Evolutionary conservation across 2,329 filamentous ascomycete species (phyloP).

Genomic region (Malbranchea cinnamomea): DNA sequence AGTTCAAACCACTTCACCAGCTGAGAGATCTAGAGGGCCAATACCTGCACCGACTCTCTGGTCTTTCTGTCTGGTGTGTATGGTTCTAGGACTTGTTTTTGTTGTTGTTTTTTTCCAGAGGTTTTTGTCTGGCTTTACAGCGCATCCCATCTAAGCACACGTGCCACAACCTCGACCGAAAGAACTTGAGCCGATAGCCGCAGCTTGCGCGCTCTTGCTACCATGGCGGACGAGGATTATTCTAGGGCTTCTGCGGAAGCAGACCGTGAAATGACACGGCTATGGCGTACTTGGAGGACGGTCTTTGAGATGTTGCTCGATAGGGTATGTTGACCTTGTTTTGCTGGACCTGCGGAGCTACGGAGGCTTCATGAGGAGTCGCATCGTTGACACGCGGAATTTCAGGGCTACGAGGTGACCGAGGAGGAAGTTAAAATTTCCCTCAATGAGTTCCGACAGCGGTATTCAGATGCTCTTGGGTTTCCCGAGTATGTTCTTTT

Average conservation of each 20-base stretch:
- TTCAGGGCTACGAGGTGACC: constrained; percentile 82
- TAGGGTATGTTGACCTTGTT: constrained; percentile 44
- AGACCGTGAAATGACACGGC: constrained; percentile 39
- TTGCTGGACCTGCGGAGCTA: constrained; percentile 4
- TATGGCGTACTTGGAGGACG: constrained; percentile 91
- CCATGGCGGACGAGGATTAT: constrained; percentile 26
- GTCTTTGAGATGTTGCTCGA: constrained; percentile 91
- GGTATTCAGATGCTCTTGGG: constrained; percentile 60
- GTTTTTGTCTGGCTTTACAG: no score
- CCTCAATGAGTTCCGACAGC: constrained; percentile 61
- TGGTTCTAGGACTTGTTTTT: no score
- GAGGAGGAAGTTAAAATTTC: constrained; percentile 80
- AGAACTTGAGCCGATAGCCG: background rate
- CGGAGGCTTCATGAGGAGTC: no score
- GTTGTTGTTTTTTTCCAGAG: no score
- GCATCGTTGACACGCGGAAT: constrained; percentile 15
- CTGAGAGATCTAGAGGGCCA: no score
- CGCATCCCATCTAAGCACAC: no score
- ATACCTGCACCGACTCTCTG: no score
- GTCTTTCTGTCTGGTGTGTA: no score
- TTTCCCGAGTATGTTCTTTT: constrained; percentile 51
- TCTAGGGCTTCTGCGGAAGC: constrained; percentile 22
- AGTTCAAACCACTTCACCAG: no score
- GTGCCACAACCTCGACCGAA: no score
- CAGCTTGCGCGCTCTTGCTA: constrained; percentile 8